A percentile compares a stretch with the other conserved stretches of the same genome.
These are phyloP conservation scores for Candida ponderosae DNA, from an alignment of 805 yeast species.

Conservation along the genomic window DNA sequence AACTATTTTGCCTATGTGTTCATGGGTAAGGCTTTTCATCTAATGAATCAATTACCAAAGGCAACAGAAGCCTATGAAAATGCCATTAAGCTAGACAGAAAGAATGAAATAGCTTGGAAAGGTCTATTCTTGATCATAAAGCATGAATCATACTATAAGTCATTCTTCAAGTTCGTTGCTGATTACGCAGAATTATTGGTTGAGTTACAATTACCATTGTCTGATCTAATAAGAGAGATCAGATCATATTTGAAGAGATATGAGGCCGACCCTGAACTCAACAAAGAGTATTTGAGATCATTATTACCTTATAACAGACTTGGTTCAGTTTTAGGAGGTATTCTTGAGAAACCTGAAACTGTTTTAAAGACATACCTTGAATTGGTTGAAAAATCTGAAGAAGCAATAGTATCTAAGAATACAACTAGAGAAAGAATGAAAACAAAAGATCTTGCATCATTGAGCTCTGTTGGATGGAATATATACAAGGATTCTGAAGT, in stretches of 20 bases:
- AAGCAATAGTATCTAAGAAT: constrained; percentile 28
- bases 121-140: constrained; percentile 53
- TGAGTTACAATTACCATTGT: constrained; percentile 35
- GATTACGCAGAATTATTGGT: constrained; percentile 34
- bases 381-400: constrained; percentile 32
- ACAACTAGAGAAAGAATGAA: constrained; percentile 42
- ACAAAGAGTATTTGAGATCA: constrained; percentile 39
- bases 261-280: constrained; percentile 20
- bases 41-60: constrained; percentile 26
- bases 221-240: constrained; percentile 42
- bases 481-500: constrained; percentile 44
- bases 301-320: constrained; percentile 50
- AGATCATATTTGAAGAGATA: constrained; percentile 34
- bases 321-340: constrained; percentile 43
- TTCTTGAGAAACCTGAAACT: constrained; percentile 37
- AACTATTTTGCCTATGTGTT: constrained; percentile 65
- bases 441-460: constrained; percentile 4
- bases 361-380: constrained; percentile 38
- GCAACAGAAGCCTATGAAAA: constrained; percentile 37
- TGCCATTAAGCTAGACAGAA: constrained; percentile 44
- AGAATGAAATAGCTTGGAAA: constrained; percentile 67
- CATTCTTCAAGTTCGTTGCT: constrained; percentile 41
- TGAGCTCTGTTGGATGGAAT: constrained; percentile 38
- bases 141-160: constrained; percentile 26
- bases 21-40: constrained; percentile 60